Conservation (phyloP, 1,139 yeast species). For the Yamadazyma songkhlaensis region DNA sequence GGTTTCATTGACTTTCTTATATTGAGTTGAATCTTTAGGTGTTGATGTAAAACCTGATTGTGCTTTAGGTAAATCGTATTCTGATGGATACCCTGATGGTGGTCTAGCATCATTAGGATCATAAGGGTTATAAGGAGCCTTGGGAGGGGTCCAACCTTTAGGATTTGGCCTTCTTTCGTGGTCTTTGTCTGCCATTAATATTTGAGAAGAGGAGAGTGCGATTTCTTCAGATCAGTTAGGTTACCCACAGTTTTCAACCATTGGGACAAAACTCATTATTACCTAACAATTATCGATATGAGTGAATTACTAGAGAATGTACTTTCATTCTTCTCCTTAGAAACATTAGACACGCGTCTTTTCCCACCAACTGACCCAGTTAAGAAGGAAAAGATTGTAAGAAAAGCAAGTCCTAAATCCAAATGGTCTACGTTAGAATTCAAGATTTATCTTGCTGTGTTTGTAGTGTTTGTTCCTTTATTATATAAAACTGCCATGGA, state of each 20-base stretch:
- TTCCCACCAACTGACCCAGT: conserved; percentile 49
- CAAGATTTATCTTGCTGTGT: conserved; percentile 58
- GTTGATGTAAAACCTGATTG: conserved; percentile 58
- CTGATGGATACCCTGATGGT: conserved; percentile 83
- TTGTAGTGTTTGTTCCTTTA: conserved; percentile 70
- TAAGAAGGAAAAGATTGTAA: conserved; percentile 39
- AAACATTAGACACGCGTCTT: conserved; percentile 74
- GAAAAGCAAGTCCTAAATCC: conserved; percentile 47
- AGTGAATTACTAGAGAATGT: conserved; percentile 19
- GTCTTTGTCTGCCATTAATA: conserved; percentile 7
- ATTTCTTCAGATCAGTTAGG: not conserved
- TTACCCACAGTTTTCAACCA: not conserved
- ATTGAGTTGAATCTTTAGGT: conserved; percentile 69
- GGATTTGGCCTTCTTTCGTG: conserved; percentile 67
- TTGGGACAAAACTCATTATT: not conserved
- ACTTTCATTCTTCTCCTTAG: conserved; percentile 60
- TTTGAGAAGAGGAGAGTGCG: not conserved
- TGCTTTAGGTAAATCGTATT: conserved; percentile 54
- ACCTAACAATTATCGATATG: not conserved
- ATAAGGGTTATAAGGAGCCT: conserved; percentile 82
- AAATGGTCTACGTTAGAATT: conserved; percentile 79
- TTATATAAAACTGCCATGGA: conserved; percentile 81
- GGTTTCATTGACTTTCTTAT: conserved; percentile 66
- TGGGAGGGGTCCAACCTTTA: conserved; percentile 78
- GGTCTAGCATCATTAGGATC: conserved; percentile 78